Evolutionary conservation across 1,284 basidiomycete species (phyloP), one percentile per base, ranked within the genome.

Genomic region (Gymnopus androsaceus): DNA sequence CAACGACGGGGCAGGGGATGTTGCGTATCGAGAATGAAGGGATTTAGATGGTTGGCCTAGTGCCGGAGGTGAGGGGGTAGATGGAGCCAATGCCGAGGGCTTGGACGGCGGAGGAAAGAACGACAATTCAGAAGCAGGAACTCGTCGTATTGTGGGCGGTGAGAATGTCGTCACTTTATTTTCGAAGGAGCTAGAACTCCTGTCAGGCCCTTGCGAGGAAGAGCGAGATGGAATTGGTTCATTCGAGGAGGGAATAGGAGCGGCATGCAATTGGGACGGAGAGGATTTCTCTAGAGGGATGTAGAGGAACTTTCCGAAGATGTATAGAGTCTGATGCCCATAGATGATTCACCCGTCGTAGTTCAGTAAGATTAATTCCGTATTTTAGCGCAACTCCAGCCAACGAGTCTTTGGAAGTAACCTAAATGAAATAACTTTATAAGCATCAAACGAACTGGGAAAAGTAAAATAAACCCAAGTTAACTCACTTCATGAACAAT

Each of bases 321-420:
- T 95, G 92, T 47, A 98, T 89, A 0, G 92, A 81, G 68, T 97
- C 95, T 14, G 90, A 88, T 1, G 91, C 72, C 94, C 94, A 97
- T 4, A 98, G 77, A 60, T 94, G 92, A 71, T 98, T 98, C 38
- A 85, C 86, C 62, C 85, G 82, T 45, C 94, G 86, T 12, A 98
- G 78, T n/a, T 89, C 86, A 12, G 90, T 80, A 47, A 95, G 76
- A 8, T 87, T 82, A 54, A 95, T 88, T 3, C 92, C 92, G 68
- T 96, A 96, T 62, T 87, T 89, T 44, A 97, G 76, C 0, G 94
- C 87, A 19, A 97, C 87, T 14, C 92, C 88, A 14, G 92, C 83
- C 15, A 96, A 74, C 3, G 93, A 90, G 66, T 97, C 94, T 19
- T 77, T 79, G 4, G 84, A 75, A 54, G 77, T 73, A 31, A 96